A percentile compares a stretch with the other conserved stretches of the same genome.
Conservation (phyloP, 495 filamentous ascomycete genomes). For the Tirmania nivea region DNA sequence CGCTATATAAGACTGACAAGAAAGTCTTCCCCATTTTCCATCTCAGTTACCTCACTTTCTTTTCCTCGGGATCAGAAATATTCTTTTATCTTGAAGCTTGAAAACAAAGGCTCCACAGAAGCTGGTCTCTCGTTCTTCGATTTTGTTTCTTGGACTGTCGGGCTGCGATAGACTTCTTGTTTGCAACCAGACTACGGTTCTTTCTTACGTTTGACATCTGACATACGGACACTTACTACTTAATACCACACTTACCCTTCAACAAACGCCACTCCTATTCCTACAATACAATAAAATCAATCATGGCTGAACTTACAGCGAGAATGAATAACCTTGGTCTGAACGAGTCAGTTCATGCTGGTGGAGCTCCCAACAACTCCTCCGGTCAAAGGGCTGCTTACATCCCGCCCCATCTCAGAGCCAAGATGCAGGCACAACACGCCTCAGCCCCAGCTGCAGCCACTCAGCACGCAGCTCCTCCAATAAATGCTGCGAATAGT, state of each 20-base stretch:
- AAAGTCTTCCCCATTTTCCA: no score
- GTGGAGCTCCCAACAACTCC: conserved; percentile 22
- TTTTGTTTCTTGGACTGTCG: background rate
- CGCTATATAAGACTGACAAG: no score
- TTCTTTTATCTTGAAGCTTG: no score
- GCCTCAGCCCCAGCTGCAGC: conserved; percentile 19
- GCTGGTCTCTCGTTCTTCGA: background rate
- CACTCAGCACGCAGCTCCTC: conserved; percentile 15
- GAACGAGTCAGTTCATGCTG: conserved; percentile 15
- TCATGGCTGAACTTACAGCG: conserved; percentile 88
- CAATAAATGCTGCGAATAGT: background rate
- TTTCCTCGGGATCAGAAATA: no score
- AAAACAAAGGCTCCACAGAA: background rate
- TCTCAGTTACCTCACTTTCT: no score
- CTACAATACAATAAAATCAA: conserved; percentile 14
- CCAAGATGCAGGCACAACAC: conserved; percentile 1
- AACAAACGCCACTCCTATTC: background rate
- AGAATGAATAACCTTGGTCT: conserved; percentile 15
- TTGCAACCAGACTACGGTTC: background rate
- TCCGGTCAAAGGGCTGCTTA: conserved; percentile 40
- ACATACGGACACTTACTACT: background rate
- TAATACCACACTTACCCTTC: background rate
- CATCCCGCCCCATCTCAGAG: conserved; percentile 87
- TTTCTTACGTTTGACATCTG: no score
- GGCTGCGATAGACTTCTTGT: background rate